Evolutionary conservation across 768 basidiomycete species (phyloP).

Genomic region (Kwoniella mangroviensis): DNA sequence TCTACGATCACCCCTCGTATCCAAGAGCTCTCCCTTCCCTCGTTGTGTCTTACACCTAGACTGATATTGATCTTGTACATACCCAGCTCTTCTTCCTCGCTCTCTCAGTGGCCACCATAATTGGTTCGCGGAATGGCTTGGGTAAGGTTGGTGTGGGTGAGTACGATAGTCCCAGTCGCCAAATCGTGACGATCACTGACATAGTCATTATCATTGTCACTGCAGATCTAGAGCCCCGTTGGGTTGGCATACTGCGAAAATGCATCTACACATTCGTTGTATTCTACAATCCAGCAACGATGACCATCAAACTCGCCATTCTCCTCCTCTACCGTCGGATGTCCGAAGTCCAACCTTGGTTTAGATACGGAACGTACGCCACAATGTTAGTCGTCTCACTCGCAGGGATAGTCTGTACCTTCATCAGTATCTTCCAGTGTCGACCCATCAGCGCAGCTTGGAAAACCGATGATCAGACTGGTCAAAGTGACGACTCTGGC

Average conservation of each 20-base stretch:
- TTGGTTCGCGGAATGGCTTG: slow-evolving; percentile 40
- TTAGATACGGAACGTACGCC: slow-evolving; percentile 45
- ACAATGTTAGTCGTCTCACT: slow-evolving; percentile 45
- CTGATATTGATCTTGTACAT: slow-evolving; percentile 6
- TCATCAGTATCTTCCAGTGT: slow-evolving; percentile 55
- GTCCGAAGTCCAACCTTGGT: slow-evolving; percentile 44
- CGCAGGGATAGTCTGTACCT: slow-evolving; percentile 53
- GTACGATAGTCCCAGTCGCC: neutral
- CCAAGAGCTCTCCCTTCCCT: too few relatives aligned
- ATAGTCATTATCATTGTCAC: too few relatives aligned
- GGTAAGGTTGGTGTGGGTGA: slow-evolving; percentile 41
- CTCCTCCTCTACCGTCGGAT: slow-evolving; percentile 50
- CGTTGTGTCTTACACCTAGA: slow-evolving; percentile 25
- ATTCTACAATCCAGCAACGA: slow-evolving; percentile 53
- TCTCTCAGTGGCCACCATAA: slow-evolving; percentile 35
- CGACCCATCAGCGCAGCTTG: slow-evolving; percentile 49
- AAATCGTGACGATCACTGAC: too few relatives aligned
- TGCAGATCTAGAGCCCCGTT: slow-evolving; percentile 25
- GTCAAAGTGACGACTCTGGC: neutral
- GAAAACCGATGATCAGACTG: neutral
- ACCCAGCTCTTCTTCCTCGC: slow-evolving; percentile 39
- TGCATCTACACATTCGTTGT: slow-evolving; percentile 50
- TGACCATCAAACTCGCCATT: slow-evolving; percentile 52
- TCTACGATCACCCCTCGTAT: neutral
- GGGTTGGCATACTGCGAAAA: slow-evolving; percentile 23